Evolutionary conservation across 495 filamentous ascomycete species (phyloP).

Genomic region (Xeromyces bisporus): DNA sequence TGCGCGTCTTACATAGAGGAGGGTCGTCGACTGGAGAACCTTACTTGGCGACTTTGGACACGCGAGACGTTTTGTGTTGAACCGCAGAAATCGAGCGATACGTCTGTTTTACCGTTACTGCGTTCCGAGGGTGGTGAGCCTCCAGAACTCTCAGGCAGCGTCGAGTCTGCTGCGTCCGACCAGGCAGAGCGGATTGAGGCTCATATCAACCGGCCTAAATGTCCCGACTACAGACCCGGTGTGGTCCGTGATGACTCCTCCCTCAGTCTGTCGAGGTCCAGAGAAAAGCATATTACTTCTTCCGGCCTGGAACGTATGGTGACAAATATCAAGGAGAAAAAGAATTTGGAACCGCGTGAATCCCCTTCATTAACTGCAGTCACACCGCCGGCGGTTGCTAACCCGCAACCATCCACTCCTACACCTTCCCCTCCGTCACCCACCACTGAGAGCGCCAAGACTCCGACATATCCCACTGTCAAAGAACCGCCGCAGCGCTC

Average conservation of each 20-base stretch:
- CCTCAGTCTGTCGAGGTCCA: slow-evolving; percentile 42
- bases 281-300: slow-evolving; percentile 82
- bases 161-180: slow-evolving; percentile 65
- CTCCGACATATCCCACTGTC: not conserved
- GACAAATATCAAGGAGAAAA: slow-evolving; percentile 64
- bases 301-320: slow-evolving; percentile 81
- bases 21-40: slow-evolving; percentile 80
- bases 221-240: slow-evolving; percentile 26
- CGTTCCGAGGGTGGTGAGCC: slow-evolving; percentile 39
- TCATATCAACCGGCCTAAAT: slow-evolving; percentile 35
- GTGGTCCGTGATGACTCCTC: slow-evolving; percentile 34
- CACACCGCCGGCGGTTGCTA: slow-evolving; percentile 38
- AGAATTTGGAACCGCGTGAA: slow-evolving; percentile 43
- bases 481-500: slow-evolving; percentile 19
- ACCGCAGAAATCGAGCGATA: slow-evolving; percentile 33
- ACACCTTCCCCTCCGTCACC: slow-evolving; percentile 19
- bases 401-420: slow-evolving; percentile 26
- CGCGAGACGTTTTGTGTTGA: slow-evolving; percentile 93
- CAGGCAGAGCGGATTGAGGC: slow-evolving; percentile 57
- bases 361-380: slow-evolving; percentile 19
- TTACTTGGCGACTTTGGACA: slow-evolving; percentile 93
- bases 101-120: slow-evolving; percentile 25
- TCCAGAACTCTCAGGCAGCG: slow-evolving; percentile 78
- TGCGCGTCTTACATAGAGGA: slow-evolving; percentile 90
- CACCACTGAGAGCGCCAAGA: slow-evolving; percentile 1